Percentiles rank a stretch among this genome's conserved stretches.
Evolutionary conservation across 768 basidiomycete genomes (phyloP).

Genomic region (Tulasnella sp.): DNA sequence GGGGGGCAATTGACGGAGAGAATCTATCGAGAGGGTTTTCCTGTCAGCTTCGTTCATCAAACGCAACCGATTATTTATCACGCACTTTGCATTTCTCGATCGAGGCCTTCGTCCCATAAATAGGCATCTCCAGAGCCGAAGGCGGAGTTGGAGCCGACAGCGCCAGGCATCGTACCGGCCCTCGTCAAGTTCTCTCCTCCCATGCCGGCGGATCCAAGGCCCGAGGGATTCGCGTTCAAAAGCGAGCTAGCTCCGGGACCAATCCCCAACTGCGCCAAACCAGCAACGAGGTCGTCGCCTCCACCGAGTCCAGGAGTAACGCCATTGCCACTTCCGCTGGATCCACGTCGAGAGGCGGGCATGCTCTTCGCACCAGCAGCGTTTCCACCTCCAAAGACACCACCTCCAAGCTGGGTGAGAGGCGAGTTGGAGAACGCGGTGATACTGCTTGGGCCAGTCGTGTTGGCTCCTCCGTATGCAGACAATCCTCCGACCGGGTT

Average conservation of each 20-base stretch:
- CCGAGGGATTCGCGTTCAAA: neutral
- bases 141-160: neutral
- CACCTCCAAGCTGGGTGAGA: neutral
- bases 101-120: constrained; percentile 46
- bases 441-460: neutral
- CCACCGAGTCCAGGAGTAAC: constrained; percentile 37
- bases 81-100: constrained; percentile 90
- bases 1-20: constrained; percentile 17
- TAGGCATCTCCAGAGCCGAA: neutral
- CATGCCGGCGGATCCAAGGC: neutral
- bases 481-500: neutral
- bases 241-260: neutral
- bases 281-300: neutral
- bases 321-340: constrained; percentile 70
- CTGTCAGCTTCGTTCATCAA: neutral
- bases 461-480: neutral
- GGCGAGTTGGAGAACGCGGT: neutral
- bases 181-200: neutral
- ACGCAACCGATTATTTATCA: constrained; percentile 20
- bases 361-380: constrained; percentile 73
- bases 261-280: neutral
- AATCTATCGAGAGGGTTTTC: constrained; percentile 4
- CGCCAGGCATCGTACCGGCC: neutral
- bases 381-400: neutral
- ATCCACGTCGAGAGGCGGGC: constrained; percentile 85